phyloP scores from a whole-genome alignment of 2,329 filamentous ascomycete genomes.

The Cytospora mali region DNA sequence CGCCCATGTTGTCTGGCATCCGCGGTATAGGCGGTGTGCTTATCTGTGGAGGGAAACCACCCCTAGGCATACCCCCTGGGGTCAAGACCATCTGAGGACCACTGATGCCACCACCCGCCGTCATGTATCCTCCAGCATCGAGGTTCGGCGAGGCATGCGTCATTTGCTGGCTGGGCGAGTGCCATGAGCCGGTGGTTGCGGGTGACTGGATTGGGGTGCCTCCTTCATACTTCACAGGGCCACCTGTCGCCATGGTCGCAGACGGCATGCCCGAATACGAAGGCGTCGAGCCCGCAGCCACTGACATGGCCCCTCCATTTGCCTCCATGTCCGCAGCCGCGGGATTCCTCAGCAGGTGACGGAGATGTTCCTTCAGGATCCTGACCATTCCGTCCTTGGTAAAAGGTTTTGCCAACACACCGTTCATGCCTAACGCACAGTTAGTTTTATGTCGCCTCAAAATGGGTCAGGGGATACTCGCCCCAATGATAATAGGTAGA shows the following conservation, averaged over 20 bases:
- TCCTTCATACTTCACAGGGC: constrained; percentile 54
- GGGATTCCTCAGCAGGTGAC: constrained; percentile 75
- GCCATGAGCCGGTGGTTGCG: constrained; percentile 51
- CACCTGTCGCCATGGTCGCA: constrained; percentile 37
- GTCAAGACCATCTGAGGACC: constrained; percentile 43
- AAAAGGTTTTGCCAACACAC: constrained; percentile 95
- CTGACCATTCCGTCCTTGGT: constrained; percentile 83
- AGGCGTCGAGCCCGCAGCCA: constrained; percentile 29
- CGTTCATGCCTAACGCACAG: constrained; percentile 78
- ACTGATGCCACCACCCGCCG: constrained; percentile 50
- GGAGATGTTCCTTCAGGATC: constrained; percentile 85
- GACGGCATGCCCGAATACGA: constrained; percentile 38
- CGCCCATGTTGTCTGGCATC: constrained; percentile 39
- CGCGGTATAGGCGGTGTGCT: constrained; percentile 37
- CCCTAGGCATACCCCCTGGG: constrained; percentile 39
- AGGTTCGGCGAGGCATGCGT: constrained; percentile 53
- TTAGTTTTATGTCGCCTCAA: constrained; percentile 6
- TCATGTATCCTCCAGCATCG: constrained; percentile 37
- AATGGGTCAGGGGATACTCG: constrained; percentile 50
- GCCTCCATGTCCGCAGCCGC: constrained; percentile 43
- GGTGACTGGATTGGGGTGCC: constrained; percentile 57
- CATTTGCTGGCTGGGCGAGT: constrained; percentile 53
- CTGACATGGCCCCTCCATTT: constrained; percentile 34
- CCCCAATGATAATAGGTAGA: constrained; percentile 97
- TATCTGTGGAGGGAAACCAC: constrained; percentile 39